Evolutionary conservation across 2,329 filamentous ascomycete species (phyloP), one percentile per base, ranked within the genome.

Genomic region (Camillea tinctor): DNA sequence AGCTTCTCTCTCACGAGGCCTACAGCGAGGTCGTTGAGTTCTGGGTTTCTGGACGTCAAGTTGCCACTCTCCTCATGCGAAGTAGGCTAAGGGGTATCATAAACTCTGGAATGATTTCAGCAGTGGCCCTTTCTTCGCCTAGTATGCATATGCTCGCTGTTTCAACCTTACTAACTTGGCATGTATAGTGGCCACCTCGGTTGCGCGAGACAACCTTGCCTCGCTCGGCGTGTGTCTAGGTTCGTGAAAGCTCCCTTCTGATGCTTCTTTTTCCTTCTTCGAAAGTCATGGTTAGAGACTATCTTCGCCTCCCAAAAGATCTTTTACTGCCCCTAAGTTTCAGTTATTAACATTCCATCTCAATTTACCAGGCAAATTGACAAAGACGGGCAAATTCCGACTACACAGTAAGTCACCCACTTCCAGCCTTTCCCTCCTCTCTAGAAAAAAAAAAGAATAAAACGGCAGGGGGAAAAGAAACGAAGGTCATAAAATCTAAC

Each of bases 301-400:
- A 30, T 30, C 26, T 9, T 30, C 26, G 7, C 26, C 26, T 30
- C 26, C 9, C 23, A 19, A 22, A 21, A 19, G 9, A 19, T 40
- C 22, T 22, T 24, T 30, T 50, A 9, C 19, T 11, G 20, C 20
- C 24, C 7, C 22, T 11, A 40, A 4, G 48, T 15, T 69, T 26
- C 50, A 2, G 19, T 40, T 56, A 51, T 54, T 19, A 56, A 21
- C 3, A 11, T 52, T 8, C 20, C 4, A 51, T 4, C 26, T 57
- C 17, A 19, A 56, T 52, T 19, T 5, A n/a, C 58, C 54, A 86
- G 93, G 93, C 71, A 97, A 97, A 75, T 96, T 97, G 80, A 97
- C 93, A 63, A 98, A 97, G 82, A 91, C 93, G 4, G 92, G 93
- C 64, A 97, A 98, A 77, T 98, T 99, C 80, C 83, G 94, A 56